Evolutionary conservation across 2,329 filamentous ascomycete species (phyloP).

Genomic region (Penicillium brevicompactum): DNA sequence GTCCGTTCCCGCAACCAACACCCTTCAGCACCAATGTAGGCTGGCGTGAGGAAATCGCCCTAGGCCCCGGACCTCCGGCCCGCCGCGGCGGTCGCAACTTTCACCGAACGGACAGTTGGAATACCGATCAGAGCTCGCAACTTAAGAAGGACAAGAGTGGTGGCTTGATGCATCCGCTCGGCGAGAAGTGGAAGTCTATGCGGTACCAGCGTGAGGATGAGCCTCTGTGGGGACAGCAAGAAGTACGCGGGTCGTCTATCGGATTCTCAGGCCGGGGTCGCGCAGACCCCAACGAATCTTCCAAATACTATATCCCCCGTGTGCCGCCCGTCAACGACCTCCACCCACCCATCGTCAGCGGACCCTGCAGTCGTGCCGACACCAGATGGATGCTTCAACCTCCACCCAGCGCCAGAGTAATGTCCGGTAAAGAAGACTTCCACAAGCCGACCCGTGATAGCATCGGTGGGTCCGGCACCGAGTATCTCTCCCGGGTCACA

Average conservation of each 20-base stretch:
- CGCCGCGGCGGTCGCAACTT: conserved; percentile 57
- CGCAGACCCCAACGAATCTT: conserved; percentile 38
- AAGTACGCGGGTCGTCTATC: conserved; percentile 58
- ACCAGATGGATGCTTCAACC: conserved; percentile 92
- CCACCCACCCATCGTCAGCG: conserved; percentile 81
- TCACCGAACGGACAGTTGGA: conserved; percentile 59
- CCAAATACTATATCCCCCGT: conserved; percentile 61
- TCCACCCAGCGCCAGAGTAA: conserved; percentile 83
- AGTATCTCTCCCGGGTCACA: conserved; percentile 12
- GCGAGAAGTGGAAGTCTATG: conserved; percentile 73
- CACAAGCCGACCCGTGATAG: conserved; percentile 25
- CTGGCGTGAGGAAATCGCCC: conserved; percentile 82
- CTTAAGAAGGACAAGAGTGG: conserved; percentile 51
- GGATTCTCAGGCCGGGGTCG: conserved; percentile 46
- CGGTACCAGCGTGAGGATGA: conserved; percentile 88
- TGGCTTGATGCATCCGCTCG: conserved; percentile 35
- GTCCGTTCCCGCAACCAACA: conserved; percentile 72
- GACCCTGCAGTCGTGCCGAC: conserved; percentile 67
- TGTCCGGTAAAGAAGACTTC: conserved; percentile 74
- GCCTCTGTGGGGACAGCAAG: conserved; percentile 77
- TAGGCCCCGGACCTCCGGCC: conserved; percentile 75
- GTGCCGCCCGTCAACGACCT: conserved; percentile 82
- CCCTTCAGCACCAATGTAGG: conserved; percentile 86
- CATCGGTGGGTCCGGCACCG: conserved; percentile 9
- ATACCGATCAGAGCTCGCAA: conserved; percentile 44